Conservation (phyloP, 805 yeast species). For the Candida methanosorbosa region DNA sequence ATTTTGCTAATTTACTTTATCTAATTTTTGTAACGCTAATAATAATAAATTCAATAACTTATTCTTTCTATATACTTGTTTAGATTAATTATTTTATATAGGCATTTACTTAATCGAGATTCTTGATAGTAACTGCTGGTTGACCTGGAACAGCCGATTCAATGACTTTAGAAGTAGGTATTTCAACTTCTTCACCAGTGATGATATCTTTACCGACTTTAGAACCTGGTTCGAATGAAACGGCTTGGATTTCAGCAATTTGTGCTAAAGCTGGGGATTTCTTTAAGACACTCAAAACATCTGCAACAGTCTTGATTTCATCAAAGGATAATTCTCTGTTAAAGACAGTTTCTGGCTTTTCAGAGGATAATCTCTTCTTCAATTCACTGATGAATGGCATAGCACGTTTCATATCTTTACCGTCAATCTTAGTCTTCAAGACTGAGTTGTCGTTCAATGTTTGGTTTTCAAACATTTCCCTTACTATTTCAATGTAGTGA, state of each 20-base stretch:
- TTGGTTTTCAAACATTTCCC: conserved; percentile 61
- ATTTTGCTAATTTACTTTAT: too few relatives aligned
- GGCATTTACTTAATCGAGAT: conserved; percentile 30
- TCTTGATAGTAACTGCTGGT: conserved; percentile 77
- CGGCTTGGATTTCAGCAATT: conserved; percentile 49
- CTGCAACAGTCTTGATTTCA: conserved; percentile 60
- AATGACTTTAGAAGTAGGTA: conserved; percentile 58
- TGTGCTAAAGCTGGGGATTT: conserved; percentile 55
- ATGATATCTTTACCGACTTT: conserved; percentile 53
- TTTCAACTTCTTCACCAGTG: conserved; percentile 64
- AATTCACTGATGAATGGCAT: conserved; percentile 92
- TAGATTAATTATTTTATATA: too few relatives aligned
- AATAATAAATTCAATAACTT: too few relatives aligned
- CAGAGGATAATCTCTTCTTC: conserved; percentile 69
- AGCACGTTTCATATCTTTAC: conserved; percentile 92
- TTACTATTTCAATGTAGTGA: conserved; percentile 55
- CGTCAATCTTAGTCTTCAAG: conserved; percentile 54
- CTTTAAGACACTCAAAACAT: conserved; percentile 46
- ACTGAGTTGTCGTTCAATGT: conserved; percentile 56
- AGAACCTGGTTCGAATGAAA: conserved; percentile 57
- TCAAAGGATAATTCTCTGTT: conserved; percentile 80
- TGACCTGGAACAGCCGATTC: conserved; percentile 88
- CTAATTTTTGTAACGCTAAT: too few relatives aligned
- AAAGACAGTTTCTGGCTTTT: conserved; percentile 71
- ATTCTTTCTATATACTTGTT: too few relatives aligned